Base-by-base conservation (phyloP, 371 early-diverging fungal genomes). In the Batkoa obscura region DNA sequence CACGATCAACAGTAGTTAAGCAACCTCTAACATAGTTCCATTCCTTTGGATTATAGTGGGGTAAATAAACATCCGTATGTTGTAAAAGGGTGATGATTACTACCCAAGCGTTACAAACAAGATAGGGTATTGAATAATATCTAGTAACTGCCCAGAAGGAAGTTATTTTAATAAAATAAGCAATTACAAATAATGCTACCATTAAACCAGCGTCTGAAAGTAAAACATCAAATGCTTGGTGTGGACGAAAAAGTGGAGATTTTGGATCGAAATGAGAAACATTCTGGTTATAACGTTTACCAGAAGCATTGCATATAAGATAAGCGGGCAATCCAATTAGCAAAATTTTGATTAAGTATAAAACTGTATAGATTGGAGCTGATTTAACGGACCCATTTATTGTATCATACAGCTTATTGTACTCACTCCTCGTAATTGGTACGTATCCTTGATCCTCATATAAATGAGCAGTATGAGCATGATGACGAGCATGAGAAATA, bases 1-100 rank as follows among this genome's bases (percentile, higher is more conserved):
- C 81, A 51, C 90, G 84, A 64, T 91, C 92, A n/a, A 91, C 76
- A 42, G 83, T 83, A 53, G 78, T 74, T 50, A 86, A 60, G n/a
- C 89, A 88, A 55, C 90, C 92, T 58, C 83, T 84, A 61, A 88
- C 71, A 69, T 88, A 89, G 74, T 78, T 79, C 83, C 84, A 91
- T 58, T 71, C 73, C 12, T 66, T 67, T 55, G 80, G 80, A 48
- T 73, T 65, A 71, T 84, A 91, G 60, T 88, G 87, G 31, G 91
- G 91, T 38, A 89, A 60, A 35, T 64, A 67, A 37, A 83, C 76
- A 62, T 88, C 81, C 45, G 88, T 88, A 70, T 91, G 91, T 73
- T 91, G 90, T 58, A 91, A 66, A 62, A 71, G 89, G 17, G 91
- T 89, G 64, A 91, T 89, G 59, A 84, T 67, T 23, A 91, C 87